Evolutionary conservation across 768 basidiomycete genomes (phyloP).

Genomic region (Russula vinacea): DNA sequence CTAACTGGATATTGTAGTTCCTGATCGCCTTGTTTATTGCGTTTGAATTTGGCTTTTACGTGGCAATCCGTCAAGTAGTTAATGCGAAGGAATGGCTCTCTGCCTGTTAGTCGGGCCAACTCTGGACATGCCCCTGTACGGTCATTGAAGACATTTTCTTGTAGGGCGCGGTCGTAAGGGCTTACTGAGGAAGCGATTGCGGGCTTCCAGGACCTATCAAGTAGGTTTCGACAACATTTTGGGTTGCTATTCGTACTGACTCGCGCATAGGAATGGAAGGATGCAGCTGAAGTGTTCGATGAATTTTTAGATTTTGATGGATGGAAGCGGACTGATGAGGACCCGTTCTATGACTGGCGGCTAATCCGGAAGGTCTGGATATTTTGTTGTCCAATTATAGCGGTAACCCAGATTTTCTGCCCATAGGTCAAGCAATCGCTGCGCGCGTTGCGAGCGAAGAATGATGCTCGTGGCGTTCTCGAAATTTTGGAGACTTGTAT

Average conservation of each 20-base stretch:
- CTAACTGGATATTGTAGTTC: constrained; percentile 45
- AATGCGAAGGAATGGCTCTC: constrained; percentile 92
- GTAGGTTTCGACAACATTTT: constrained; percentile 38
- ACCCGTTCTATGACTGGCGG: constrained; percentile 88
- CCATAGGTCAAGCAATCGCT: constrained; percentile 72
- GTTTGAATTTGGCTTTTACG: constrained; percentile 80
- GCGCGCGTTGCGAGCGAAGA: constrained; percentile 61
- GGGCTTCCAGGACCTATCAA: constrained; percentile 71
- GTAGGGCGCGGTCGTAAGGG: constrained; percentile 87
- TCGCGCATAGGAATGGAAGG: constrained; percentile 74
- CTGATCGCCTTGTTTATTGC: constrained; percentile 84
- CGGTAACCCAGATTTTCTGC: not conserved
- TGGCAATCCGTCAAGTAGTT: constrained; percentile 86
- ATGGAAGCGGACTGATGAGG: constrained; percentile 89
- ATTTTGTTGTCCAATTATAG: not conserved
- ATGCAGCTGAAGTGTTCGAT: constrained; percentile 73
- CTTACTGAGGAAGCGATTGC: constrained; percentile 65
- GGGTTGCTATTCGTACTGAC: constrained; percentile 9
- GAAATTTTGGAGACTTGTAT: constrained; percentile 91
- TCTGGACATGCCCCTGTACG: not conserved
- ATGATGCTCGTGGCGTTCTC: constrained; percentile 81
- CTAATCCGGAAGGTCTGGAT: constrained; percentile 66
- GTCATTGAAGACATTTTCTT: constrained; percentile 7
- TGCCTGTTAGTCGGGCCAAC: constrained; percentile 56
- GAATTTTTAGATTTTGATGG: constrained; percentile 78